Evolutionary conservation across 495 filamentous ascomycete genomes (phyloP).

Genomic region (Astrothelium subdiscretum): DNA sequence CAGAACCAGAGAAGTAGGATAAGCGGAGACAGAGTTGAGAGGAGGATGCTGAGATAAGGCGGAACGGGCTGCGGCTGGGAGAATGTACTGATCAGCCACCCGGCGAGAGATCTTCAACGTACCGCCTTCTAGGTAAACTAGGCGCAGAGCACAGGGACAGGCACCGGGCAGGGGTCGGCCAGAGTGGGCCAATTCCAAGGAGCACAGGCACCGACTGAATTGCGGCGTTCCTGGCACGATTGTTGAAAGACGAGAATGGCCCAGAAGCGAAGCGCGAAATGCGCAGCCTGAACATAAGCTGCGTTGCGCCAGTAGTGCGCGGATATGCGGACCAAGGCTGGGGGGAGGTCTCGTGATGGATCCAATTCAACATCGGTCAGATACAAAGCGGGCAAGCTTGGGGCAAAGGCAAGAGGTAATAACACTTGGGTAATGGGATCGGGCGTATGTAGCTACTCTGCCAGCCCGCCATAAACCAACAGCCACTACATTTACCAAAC

Average conservation of each 20-base stretch:
- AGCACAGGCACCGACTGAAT: background rate
- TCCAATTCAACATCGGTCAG: background rate
- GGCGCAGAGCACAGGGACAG: background rate
- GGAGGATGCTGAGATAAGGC: slow-evolving; percentile 2
- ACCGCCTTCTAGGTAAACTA: background rate
- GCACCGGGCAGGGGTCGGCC: background rate
- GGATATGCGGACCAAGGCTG: background rate
- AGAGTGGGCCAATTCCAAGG: background rate
- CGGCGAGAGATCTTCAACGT: slow-evolving; percentile 1
- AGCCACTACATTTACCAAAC: background rate
- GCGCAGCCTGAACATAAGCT: background rate
- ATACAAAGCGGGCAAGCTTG: background rate
- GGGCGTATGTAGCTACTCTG: background rate
- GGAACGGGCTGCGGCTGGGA: background rate
- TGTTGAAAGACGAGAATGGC: background rate
- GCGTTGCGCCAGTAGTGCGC: background rate
- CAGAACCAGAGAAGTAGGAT: background rate
- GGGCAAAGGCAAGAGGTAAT: background rate
- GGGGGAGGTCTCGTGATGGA: background rate
- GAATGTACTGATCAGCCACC: background rate
- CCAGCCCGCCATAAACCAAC: background rate
- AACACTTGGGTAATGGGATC: background rate
- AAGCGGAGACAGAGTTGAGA: background rate
- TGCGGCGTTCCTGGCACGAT: background rate
- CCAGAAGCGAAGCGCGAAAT: background rate